Base-by-base conservation (phyloP, 1,139 yeast species). In the Suhomyces kunorum region DNA sequence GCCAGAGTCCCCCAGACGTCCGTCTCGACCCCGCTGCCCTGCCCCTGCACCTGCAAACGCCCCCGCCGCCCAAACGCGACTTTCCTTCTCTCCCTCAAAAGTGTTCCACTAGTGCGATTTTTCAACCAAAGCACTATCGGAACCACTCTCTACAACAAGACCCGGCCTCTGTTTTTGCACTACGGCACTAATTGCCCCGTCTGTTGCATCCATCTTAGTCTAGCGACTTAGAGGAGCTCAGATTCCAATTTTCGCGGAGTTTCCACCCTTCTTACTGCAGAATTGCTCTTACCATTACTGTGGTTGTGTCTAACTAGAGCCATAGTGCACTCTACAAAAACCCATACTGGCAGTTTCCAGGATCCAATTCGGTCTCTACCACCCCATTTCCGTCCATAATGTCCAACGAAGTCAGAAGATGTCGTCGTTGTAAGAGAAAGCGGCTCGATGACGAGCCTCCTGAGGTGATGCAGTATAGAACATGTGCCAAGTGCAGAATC, bases 401-500 rank as follows among this genome's bases (percentile, higher is more conserved):
- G 45, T 46, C 44, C 29, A 42, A 36, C 35, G 60, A 56, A 37
- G 50, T 49, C 27, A 68, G 75, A 62, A 61, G 76, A 53, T 78
- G 83, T 53, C 80, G 83, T 58, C 75, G 83, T 50, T 78, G 83
- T 61, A 78, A 78, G 53, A 62, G 81, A 45, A 73, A 74, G 69
- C 69, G 83, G 64, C 69, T 76, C 50, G 77, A 73, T 43, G 79
- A 76, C 46, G 83, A 78, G 56, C 79, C 80, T n/a, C 74, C 78
- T 1, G 81, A 76, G 47, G 81, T 77, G 32, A 64, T 74, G 49
- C 80, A 76, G 50, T 78, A 76, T 56, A 76, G 76, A 50, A 78
- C 83, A 2, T 78, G 83, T 61, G 80, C 79, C 55, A 76, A 78
- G 47, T 78, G 83, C 58, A 70, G 83, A 46, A 74, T 76, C 54